Base-by-base conservation (phyloP, 805 yeast species). In the Wickerhamomyces strasburgensis region DNA sequence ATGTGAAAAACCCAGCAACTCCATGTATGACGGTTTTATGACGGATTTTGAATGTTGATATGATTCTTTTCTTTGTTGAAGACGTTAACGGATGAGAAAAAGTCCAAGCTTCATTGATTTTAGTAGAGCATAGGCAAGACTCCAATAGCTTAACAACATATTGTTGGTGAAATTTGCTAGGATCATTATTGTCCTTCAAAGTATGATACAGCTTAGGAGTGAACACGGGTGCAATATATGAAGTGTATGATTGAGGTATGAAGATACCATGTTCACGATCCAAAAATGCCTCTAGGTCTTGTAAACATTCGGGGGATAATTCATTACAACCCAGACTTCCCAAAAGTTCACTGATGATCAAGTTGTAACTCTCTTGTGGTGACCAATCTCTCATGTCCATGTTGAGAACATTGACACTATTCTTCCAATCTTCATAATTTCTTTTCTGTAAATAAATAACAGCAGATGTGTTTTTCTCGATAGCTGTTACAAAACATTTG, bases 241-340 rank as follows among this genome's bases (percentile, higher is more conserved):
- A 70, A 1, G 78, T 55, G 51, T 82, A 78, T 5, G 69, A 62
- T 35, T 68, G 61, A 10, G 90, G 90, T 26, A 83, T 80, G 60
- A 73, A 78, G 15, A 76, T 58, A 3, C 85, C 82, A 25, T 56
- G 39, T 9, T 47, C 40, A 6, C 56, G 57, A 16, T 60, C 36
- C 57, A 72, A 47, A 58, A 74, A 47, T 33, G 51, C 44, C 35
- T 72, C 70, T 14, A 68, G 50, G 1, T 69, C 61, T 31, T 63
- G 64, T 3, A 86, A 57, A 40, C 93, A 80, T 56, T 89, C 98
- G 0, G 98, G 97, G 7, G 85, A 72, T 14, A 86, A 66, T 55
- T 89, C 97, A 58, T 89, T 90, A 57, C 94, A 90, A 4, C 95
- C 97, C 62, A 90, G 84, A 13, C 95, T 84, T 5, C 97, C 97